Evolutionary conservation across 1,284 basidiomycete species (phyloP).

Genomic region (Leccinum pallidistipes): DNA sequence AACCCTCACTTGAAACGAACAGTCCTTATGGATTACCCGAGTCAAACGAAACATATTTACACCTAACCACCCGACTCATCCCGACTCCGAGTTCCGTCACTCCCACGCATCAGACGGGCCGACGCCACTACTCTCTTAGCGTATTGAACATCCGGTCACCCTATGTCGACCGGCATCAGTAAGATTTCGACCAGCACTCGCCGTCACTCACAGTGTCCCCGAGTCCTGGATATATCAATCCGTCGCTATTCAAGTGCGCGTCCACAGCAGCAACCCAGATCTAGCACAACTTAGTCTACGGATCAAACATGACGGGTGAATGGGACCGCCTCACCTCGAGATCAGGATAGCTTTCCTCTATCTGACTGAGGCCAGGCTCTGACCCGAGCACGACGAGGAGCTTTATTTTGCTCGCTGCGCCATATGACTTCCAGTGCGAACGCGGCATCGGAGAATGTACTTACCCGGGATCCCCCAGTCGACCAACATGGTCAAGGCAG

Average conservation of each 20-base stretch:
- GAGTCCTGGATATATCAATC: slow-evolving; percentile 83
- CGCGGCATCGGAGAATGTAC: slow-evolving; percentile 20
- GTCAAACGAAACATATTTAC: background rate
- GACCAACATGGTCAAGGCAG: slow-evolving; percentile 79
- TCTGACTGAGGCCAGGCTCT: slow-evolving; percentile 68
- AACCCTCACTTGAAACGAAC: background rate
- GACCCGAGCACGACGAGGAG: slow-evolving; percentile 84
- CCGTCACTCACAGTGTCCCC: slow-evolving; percentile 75
- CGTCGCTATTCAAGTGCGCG: slow-evolving; percentile 65
- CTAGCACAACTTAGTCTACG: slow-evolving; percentile 38
- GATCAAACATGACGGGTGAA: background rate
- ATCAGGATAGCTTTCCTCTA: slow-evolving; percentile 70
- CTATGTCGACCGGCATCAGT: slow-evolving; percentile 34
- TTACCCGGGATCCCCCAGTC: slow-evolving; percentile 83
- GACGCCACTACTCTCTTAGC: slow-evolving; percentile 36
- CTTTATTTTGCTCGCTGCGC: slow-evolving; percentile 72
- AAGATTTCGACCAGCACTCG: background rate
- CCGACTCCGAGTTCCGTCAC: slow-evolving; percentile 5
- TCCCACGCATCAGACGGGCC: background rate
- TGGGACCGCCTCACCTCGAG: slow-evolving; percentile 60
- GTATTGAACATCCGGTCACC: slow-evolving; percentile 70
- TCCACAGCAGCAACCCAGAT: slow-evolving; percentile 87
- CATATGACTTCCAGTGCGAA: background rate
- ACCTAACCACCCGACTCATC: background rate
- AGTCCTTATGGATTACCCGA: background rate